Percentiles rank a stretch among this genome's conserved stretches.
Evolutionary conservation across 2,329 filamentous ascomycete species (phyloP).

Genomic region (Ascochyta fabae): DNA sequence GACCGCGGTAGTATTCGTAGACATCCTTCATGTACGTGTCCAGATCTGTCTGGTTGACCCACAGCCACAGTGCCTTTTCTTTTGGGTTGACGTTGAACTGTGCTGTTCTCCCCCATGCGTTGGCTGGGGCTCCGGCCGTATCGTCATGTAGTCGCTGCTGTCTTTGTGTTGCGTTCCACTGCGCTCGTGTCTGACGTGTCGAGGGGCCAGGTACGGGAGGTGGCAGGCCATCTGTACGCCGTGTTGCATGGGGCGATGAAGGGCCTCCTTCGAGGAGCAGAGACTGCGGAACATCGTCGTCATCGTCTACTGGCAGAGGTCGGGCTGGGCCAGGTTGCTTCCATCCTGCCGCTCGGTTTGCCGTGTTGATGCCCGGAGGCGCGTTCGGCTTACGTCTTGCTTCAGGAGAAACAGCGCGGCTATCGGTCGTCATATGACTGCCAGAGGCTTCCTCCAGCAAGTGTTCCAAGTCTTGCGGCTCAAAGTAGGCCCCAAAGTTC

Average conservation of each 20-base stretch:
- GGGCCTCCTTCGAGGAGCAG: constrained; percentile 63
- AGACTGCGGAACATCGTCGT: constrained; percentile 68
- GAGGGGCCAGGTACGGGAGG: constrained; percentile 54
- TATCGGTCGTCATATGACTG: constrained; percentile 56
- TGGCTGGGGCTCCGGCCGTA: constrained; percentile 18
- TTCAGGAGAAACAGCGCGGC: constrained; percentile 46
- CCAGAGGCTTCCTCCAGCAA: constrained; percentile 59
- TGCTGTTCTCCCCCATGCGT: constrained; percentile 31
- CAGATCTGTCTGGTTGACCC: constrained; percentile 88
- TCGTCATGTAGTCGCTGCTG: constrained; percentile 54
- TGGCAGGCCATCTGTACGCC: constrained; percentile 40
- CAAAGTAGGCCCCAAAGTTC: constrained; percentile 58
- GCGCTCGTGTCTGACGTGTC: constrained; percentile 53
- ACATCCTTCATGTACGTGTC: constrained; percentile 86
- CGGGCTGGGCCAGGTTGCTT: constrained; percentile 39
- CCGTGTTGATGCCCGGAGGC: constrained; percentile 34
- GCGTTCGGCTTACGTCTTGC: constrained; percentile 33
- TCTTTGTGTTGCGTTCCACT: constrained; percentile 58
- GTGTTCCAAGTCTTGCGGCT: constrained; percentile 64
- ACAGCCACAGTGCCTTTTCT: constrained; percentile 87
- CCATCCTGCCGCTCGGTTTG: constrained; percentile 47
- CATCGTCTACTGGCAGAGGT: constrained; percentile 44
- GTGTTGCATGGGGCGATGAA: constrained; percentile 26
- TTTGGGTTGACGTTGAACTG: constrained; percentile 60
- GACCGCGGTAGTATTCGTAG: constrained; percentile 83